Evolutionary conservation across 768 basidiomycete species (phyloP).

Genomic region (Mycena belliarum): DNA sequence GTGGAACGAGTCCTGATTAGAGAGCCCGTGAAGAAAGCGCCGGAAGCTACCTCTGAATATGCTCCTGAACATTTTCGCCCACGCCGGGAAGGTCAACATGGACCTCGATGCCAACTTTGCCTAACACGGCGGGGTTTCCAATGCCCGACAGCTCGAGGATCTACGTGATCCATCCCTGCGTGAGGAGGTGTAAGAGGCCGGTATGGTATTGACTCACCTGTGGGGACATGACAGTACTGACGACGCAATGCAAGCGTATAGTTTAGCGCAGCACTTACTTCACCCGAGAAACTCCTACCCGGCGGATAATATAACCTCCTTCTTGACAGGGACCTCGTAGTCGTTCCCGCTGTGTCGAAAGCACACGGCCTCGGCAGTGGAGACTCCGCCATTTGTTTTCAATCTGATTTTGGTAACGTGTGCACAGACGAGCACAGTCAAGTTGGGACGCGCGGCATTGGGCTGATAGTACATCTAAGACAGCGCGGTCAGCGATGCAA

Average conservation of each 20-base stretch:
- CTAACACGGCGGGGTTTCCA: neutral
- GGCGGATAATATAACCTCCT: neutral
- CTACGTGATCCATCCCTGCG: neutral
- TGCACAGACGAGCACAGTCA: neutral
- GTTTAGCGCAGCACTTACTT: too few relatives aligned
- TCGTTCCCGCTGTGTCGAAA: neutral
- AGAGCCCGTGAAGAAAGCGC: too few relatives aligned
- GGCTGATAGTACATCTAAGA: neutral
- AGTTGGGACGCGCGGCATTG: neutral
- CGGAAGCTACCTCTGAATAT: neutral
- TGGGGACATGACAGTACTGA: neutral
- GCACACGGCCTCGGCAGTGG: neutral
- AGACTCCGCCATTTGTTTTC: neutral
- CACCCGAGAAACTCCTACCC: neutral
- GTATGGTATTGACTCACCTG: neutral
- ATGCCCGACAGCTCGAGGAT: neutral
- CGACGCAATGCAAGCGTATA: neutral
- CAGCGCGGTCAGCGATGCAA: too few relatives aligned
- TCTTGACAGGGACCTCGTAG: neutral
- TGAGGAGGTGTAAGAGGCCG: neutral
- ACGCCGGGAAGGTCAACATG: neutral
- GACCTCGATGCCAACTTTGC: neutral
- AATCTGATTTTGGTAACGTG: neutral
- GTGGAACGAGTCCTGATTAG: neutral
- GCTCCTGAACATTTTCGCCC: neutral